Base-by-base conservation (phyloP, 23 red algal genomes). In the Cyanidioschyzon merolae region DNA sequence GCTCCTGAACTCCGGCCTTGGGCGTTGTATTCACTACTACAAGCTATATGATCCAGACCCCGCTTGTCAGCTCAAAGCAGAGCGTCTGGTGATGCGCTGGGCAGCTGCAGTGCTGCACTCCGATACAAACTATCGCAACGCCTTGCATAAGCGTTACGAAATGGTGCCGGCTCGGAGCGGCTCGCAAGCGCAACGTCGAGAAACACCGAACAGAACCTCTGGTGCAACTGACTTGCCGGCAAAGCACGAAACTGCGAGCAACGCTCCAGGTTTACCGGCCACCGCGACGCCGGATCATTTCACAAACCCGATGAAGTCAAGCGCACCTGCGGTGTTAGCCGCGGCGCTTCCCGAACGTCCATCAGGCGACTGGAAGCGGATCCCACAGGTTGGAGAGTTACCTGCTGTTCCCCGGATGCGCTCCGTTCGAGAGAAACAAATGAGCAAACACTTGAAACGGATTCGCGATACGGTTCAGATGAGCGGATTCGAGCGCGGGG, bases 41-140 rank as follows among this genome's bases (percentile, higher is more conserved):
- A 71, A 71, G 63, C 63, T 71, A 27, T 71, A 71, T 35, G 63
- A 71, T 71, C 63, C 63, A 7, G 63, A 71, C 30, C 63, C 63
- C 7, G 63, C 7, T 3, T 71, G 63, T 71, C 63, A 32, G 16
- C 63, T 25, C 63, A 71, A 71, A 32, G 63, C 63, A 35, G 63
- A 71, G n/a, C 63, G 63, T 3, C 63, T 71, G 12, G 63, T 71
- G 63, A 25, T 25, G 63, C 63, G 63, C 21, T 71, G 63, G 63
- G 63, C 32, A 3, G 7, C 63, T 25, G 21, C 32, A 27, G 63
- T 71, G 29, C 63, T 71, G 12, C 63, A 27, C 12, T 35, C 21
- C n/a, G 63, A 71, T 32, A 71, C 63, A 25, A 71, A 32, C 63
- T 71, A 71, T 35, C 21, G 63, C 12, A 35, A 71, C 30, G 63